Evolutionary conservation across 1,284 basidiomycete species (phyloP).

Genomic region (Microbotryum violaceum): DNA sequence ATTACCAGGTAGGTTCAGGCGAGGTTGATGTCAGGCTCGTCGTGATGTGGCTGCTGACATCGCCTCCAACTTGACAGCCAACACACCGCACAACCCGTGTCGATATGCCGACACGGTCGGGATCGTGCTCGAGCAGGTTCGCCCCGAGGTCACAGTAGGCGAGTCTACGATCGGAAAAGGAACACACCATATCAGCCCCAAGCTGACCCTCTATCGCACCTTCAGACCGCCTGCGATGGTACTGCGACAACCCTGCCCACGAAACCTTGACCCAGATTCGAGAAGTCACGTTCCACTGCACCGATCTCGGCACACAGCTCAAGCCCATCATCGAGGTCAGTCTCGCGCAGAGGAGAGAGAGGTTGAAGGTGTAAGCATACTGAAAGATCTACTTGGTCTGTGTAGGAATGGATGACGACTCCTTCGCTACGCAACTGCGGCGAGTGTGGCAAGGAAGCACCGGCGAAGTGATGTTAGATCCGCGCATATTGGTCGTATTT

Average conservation of each 20-base stretch:
- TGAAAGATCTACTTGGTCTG: neutral
- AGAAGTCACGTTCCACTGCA: conserved; percentile 79
- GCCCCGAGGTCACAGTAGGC: conserved; percentile 50
- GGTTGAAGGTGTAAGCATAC: neutral
- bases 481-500: too few species aligned
- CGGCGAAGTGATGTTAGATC: conserved; percentile 47
- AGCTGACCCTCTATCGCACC: neutral
- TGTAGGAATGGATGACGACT: conserved; percentile 54
- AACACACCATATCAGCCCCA: neutral
- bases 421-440: conserved; percentile 60
- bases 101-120: conserved; percentile 86
- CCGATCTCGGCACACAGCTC: conserved; percentile 85
- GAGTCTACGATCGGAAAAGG: neutral
- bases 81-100: conserved; percentile 91
- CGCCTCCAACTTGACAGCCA: conserved; percentile 49
- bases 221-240: conserved; percentile 86
- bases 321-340: conserved; percentile 71
- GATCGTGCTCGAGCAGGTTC: conserved; percentile 84
- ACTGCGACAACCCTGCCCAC: conserved; percentile 67
- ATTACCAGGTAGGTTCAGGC: conserved; percentile 60
- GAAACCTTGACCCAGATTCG: conserved; percentile 69
- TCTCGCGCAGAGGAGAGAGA: neutral
- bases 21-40: neutral
- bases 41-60: neutral
- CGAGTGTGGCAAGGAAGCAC: conserved; percentile 60